Evolutionary conservation across 2,329 filamentous ascomycete genomes (phyloP).

Genomic region (Fusarium sp.): DNA sequence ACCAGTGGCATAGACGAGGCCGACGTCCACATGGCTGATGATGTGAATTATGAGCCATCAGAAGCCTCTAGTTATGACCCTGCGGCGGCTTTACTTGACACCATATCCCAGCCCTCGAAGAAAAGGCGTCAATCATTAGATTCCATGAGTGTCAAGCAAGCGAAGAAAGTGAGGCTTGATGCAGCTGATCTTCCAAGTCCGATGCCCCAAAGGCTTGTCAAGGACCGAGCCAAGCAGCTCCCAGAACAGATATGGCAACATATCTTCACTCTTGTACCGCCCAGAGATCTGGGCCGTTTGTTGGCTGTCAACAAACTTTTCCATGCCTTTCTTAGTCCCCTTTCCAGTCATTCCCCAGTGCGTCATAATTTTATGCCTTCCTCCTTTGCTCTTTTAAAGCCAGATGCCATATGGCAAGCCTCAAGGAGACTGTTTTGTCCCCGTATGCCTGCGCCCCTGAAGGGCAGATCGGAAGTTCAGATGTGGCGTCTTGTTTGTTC

Average conservation of each 20-base stretch:
- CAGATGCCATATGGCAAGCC: conserved; percentile 77
- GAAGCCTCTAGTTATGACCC: conserved; percentile 32
- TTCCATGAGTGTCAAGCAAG: conserved; percentile 17
- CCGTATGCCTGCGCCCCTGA: conserved; percentile 76
- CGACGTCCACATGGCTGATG: conserved; percentile 28
- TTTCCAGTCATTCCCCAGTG: conserved; percentile 46
- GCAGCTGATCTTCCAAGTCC: conserved; percentile 18
- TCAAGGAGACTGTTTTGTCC: conserved; percentile 75
- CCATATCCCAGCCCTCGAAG: conserved; percentile 14
- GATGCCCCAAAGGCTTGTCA: conserved; percentile 12
- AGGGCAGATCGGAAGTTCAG: conserved; percentile 73
- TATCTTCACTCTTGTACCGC: conserved; percentile 75
- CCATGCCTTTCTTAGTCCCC: conserved; percentile 68
- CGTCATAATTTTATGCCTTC: conserved; percentile 38
- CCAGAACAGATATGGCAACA: conserved; percentile 77
- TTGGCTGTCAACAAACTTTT: conserved; percentile 77
- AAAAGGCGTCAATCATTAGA: conserved; percentile 41
- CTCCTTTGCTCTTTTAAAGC: conserved; percentile 57
- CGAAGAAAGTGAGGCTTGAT: conserved; percentile 43
- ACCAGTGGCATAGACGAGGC: conserved; percentile 12
- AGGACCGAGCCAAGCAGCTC: conserved; percentile 52
- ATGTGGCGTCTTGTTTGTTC: conserved; percentile 81
- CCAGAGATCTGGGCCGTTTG: conserved; percentile 72
- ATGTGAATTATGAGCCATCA: conserved; percentile 19
- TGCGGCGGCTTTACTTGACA: conserved; percentile 20